Conservation (phyloP, 179 eudicot genomes). For the Vitellaria paradoxa region DNA sequence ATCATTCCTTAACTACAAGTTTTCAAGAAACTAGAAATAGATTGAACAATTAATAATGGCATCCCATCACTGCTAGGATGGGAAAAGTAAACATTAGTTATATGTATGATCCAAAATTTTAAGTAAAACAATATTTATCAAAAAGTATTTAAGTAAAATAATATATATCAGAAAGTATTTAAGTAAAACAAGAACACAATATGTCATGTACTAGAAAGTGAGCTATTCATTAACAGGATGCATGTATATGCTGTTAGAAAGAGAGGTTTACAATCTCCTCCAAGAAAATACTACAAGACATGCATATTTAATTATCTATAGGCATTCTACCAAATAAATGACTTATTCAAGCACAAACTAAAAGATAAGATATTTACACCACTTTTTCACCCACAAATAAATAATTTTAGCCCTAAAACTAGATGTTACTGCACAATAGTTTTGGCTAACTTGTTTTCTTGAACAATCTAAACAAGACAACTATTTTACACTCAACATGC, state of each 20-base stretch:
- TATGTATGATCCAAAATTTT: not conserved
- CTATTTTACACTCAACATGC: too few relatives aligned
- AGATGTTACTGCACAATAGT: too few relatives aligned
- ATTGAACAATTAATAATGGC: not conserved
- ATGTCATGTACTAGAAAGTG: not conserved
- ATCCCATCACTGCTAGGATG: not conserved
- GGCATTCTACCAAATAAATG: too few relatives aligned
- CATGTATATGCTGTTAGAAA: not conserved
- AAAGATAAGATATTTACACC: too few relatives aligned
- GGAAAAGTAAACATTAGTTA: not conserved
- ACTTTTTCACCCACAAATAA: too few relatives aligned
- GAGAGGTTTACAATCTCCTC: not conserved
- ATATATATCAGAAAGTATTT: too few relatives aligned
- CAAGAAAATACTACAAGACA: not conserved
- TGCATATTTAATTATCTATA: not conserved
- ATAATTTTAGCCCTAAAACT: too few relatives aligned
- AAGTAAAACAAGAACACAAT: not conserved
- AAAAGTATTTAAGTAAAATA: too few relatives aligned
- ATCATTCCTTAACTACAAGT: not conserved
- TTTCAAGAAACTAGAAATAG: not conserved
- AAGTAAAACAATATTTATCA: too few relatives aligned
- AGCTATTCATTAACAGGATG: not conserved
- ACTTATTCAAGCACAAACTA: too few relatives aligned
- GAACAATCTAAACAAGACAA: too few relatives aligned
- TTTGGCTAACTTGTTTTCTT: too few relatives aligned